A percentile compares a stretch with the other conserved stretches of the same genome.
Conservation (phyloP, 1,139 yeast genomes). For the Suhomyces terraborum region DNA sequence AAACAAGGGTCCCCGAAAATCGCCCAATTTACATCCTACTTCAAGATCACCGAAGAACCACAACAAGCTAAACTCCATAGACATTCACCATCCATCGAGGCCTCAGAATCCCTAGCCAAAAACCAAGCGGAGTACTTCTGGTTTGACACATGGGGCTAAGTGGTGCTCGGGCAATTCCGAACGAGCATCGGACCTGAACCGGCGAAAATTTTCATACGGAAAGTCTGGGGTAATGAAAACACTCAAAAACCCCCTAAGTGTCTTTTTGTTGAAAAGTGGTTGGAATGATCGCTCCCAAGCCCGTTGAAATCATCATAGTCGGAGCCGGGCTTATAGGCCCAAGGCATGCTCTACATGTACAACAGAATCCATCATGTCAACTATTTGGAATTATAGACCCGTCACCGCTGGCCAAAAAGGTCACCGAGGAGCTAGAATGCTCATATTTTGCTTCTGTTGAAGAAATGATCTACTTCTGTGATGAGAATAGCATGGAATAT, state of each 20-base stretch:
- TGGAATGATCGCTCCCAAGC: slow-evolving; percentile 20
- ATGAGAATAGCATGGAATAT: slow-evolving; percentile 18
- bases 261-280: not conserved
- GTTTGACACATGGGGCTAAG: too few relatives aligned
- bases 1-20: too few relatives aligned
- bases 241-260: not conserved
- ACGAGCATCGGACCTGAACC: slow-evolving; percentile 7
- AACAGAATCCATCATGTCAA: slow-evolving; percentile 27
- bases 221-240: slow-evolving; percentile 8
- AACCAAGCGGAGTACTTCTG: too few relatives aligned
- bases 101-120: too few relatives aligned
- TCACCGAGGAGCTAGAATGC: slow-evolving; percentile 32
- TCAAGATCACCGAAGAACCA: too few relatives aligned
- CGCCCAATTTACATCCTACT: too few relatives aligned
- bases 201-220: slow-evolving; percentile 8
- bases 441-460: slow-evolving; percentile 31
- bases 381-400: slow-evolving; percentile 43
- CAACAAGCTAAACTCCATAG: too few relatives aligned
- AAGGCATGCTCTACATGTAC: slow-evolving; percentile 41
- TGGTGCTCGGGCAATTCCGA: slow-evolving; percentile 1
- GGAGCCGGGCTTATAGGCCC: slow-evolving; percentile 50
- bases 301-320: slow-evolving; percentile 28
- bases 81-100: too few relatives aligned
- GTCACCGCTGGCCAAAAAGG: slow-evolving; percentile 23
- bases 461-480: slow-evolving; percentile 32